Evolutionary conservation across 1,284 basidiomycete genomes (phyloP), one percentile per base, ranked within the genome.

Genomic region (Pseudozyma sp.): DNA sequence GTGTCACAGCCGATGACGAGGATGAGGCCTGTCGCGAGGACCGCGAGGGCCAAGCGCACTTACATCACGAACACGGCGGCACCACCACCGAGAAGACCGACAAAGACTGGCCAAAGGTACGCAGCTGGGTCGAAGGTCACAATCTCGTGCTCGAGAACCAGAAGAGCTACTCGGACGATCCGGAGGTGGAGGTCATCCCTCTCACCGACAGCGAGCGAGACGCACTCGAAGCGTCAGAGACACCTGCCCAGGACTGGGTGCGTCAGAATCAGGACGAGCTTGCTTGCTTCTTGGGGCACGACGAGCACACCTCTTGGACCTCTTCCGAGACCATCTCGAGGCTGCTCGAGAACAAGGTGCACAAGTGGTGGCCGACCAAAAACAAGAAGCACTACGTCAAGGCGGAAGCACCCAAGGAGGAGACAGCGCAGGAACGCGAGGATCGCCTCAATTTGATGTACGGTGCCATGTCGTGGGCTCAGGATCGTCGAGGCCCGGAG

Each of bases 111-210:
- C 81, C 82, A 2, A 68, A 60, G 19, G 58, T 75, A 8, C 66
- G 69, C 24, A 67, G 80, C 37, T 84, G 82, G 82, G 66, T 82
- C 16, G 82, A 84, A 54, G 83, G 83, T 4, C 54, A 75, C 57
- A 70, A 80, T 10, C 65, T 84, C 6, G 70, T 84, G 17, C 58
- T 83, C 40, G 81, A 84, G 54, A 75, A 81, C 57, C 78, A 77
- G 55, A 54, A 77, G 54, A 50, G 46, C 35, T 62, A 68, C 33
- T 67, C 62, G 14, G 72, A 70, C 43, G 83, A 84, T 35, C 63
- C 78, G 14, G 61, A 73, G 30, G 78, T 81, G 3, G 62, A 78
- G 35, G 77, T 82, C 13, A 78, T 84, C 30, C 67, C 70, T 19
- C 52, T 84, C 33, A 56, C 68, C 5, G 67, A 74, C n/a, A 65